Conservation (phyloP, 2,329 filamentous ascomycete species). For the Fusarium sp. region DNA sequence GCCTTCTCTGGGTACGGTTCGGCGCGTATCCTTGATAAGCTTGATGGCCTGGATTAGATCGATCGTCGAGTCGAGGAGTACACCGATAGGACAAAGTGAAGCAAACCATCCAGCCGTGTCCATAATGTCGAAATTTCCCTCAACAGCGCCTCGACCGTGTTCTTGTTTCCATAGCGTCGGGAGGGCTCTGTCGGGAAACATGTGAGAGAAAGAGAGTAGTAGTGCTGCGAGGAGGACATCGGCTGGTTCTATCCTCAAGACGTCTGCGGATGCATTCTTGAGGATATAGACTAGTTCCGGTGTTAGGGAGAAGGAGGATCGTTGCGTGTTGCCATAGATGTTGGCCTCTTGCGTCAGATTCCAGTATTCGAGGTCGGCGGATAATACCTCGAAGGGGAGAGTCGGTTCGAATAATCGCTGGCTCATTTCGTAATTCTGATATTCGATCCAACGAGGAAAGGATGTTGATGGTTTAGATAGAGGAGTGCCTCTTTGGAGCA, state of each 20-base stretch:
- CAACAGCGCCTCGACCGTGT: conserved; percentile 60
- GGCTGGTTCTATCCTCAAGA: conserved; percentile 63
- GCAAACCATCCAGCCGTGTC: conserved; percentile 73
- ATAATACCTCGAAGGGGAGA: conserved; percentile 55
- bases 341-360: conserved; percentile 57
- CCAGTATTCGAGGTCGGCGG: conserved; percentile 62
- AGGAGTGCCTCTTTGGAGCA: conserved; percentile 59
- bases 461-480: conserved; percentile 59
- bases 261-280: conserved; percentile 57
- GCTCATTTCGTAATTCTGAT: conserved; percentile 55
- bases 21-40: conserved; percentile 65
- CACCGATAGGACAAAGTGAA: conserved; percentile 64
- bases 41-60: conserved; percentile 65
- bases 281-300: conserved; percentile 58
- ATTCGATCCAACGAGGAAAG: conserved; percentile 63
- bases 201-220: conserved; percentile 66
- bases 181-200: conserved; percentile 63
- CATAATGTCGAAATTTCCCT: conserved; percentile 62
- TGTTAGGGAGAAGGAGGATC: conserved; percentile 58
- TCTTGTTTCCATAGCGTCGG: conserved; percentile 69
- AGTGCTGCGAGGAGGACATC: conserved; percentile 68
- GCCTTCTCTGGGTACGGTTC: conserved; percentile 58
- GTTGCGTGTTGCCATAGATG: conserved; percentile 58
- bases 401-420: conserved; percentile 46
- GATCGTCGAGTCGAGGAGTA: conserved; percentile 57